A percentile compares a stretch with the other conserved stretches of the same genome.
These are phyloP conservation scores for Boehmeria nivea DNA, from an alignment of 306 rosid species.

Conservation along the genomic window DNA sequence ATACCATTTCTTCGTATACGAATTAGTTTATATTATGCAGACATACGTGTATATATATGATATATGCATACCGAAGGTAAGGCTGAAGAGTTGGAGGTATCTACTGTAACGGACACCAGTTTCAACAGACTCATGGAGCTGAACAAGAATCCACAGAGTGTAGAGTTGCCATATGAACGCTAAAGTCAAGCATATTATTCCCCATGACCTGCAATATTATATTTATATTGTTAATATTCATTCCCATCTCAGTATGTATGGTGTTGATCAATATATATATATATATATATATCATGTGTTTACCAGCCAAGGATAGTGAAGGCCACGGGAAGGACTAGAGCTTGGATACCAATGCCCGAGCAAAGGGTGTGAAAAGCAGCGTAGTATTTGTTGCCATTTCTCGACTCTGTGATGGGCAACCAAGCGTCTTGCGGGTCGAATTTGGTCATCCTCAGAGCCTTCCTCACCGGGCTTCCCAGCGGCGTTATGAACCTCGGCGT, in stretches of 20 bases:
- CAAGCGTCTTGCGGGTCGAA: constrained; percentile 49
- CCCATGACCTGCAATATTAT: constrained; percentile 38
- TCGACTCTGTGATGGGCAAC: constrained; percentile 56
- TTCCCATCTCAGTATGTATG: no score
- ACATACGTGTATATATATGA: not conserved
- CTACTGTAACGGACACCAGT: constrained; percentile 49
- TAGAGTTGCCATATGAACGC: constrained; percentile 53
- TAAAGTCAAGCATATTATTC: constrained; percentile 35
- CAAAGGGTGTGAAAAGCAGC: constrained; percentile 50
- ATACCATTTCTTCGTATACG: no score
- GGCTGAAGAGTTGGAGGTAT: constrained; percentile 43
- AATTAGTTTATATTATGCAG: not conserved
- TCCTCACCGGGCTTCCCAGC: constrained; percentile 34
- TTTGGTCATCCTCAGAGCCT: constrained; percentile 29
- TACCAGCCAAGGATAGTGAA: constrained; percentile 60
- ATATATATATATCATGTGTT: not conserved
- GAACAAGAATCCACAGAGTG: constrained; percentile 38
- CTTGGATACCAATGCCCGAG: constrained; percentile 57
- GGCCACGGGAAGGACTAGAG: constrained; percentile 51
- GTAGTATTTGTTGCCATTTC: constrained; percentile 49
- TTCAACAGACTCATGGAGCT: constrained; percentile 45
- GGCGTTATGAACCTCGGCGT: constrained; percentile 40
- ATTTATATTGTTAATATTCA: no score
- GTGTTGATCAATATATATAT: not conserved
- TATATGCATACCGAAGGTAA: constrained; percentile 28